Evolutionary conservation across 495 filamentous ascomycete species (phyloP).

Genomic region (Staphylotrichum longicolle): DNA sequence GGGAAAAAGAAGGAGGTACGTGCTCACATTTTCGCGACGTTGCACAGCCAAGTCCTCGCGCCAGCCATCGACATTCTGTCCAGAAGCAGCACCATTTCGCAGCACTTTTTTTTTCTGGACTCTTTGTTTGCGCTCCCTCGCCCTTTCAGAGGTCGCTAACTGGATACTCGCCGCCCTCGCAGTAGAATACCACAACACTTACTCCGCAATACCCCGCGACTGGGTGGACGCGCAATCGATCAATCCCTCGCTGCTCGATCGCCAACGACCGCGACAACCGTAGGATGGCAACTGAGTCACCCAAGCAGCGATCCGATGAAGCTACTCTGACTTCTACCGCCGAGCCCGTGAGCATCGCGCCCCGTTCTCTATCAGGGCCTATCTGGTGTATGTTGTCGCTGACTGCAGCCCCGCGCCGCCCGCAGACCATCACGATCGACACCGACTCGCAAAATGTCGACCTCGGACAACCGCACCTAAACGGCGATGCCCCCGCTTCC

Average conservation of each 20-base stretch:
- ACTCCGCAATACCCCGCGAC: conserved; percentile 22
- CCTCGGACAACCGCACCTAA: conserved; percentile 39
- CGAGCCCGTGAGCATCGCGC: conserved; percentile 45
- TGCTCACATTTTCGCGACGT: conserved; percentile 13
- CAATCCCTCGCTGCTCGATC: conserved; percentile 23
- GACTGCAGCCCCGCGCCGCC: conserved; percentile 14
- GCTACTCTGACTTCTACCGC: conserved; percentile 46
- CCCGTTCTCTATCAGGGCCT: background rate
- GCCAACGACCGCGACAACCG: conserved; percentile 33
- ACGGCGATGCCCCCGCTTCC: conserved; percentile 38
- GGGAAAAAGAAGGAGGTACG: conserved; percentile 24
- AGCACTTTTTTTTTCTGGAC: background rate
- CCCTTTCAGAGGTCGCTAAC: conserved; percentile 11
- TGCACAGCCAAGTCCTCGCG: conserved; percentile 17
- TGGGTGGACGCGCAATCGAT: conserved; percentile 21
- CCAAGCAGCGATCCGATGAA: conserved; percentile 51
- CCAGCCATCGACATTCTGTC: conserved; percentile 19
- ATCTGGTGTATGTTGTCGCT: conserved; percentile 14
- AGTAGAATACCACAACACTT: conserved; percentile 14
- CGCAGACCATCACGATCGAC: conserved; percentile 36
- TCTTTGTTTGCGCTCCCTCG: conserved; percentile 22
- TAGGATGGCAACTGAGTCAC: conserved; percentile 61
- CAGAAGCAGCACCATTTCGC: conserved; percentile 3
- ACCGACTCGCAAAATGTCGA: conserved; percentile 46
- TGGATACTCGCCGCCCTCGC: conserved; percentile 1